Evolutionary conservation across 495 filamentous ascomycete genomes (phyloP).

Genomic region (Annulohypoxylon maeteangense): DNA sequence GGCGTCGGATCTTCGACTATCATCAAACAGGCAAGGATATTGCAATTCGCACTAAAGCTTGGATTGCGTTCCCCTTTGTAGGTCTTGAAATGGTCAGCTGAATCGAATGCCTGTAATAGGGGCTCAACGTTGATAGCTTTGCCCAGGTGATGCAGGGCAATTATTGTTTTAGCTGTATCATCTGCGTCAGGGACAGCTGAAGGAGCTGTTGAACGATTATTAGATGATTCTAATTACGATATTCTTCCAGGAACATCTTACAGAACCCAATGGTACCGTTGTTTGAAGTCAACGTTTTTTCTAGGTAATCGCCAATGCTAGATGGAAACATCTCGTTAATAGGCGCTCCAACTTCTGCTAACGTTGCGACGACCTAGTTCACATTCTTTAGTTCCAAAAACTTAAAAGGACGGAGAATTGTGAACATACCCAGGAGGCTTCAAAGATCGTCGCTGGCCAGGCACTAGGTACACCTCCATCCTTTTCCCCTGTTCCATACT

Average conservation of each 20-base stretch:
- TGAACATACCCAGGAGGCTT: conserved; percentile 48
- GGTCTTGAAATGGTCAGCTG: conserved; percentile 49
- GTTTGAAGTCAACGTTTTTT: neutral
- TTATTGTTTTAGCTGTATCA: conserved; percentile 57
- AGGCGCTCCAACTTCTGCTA: neutral
- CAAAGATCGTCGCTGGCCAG: conserved; percentile 53
- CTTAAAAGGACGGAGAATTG: neutral
- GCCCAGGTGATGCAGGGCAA: conserved; percentile 39
- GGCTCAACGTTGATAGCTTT: neutral
- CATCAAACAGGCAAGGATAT: conserved; percentile 52
- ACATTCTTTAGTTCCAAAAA: neutral
- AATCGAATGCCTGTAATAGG: conserved; percentile 46
- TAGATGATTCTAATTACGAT: neutral
- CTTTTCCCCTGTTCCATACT: conserved; percentile 16
- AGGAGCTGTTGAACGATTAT: neutral
- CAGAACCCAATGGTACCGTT: conserved; percentile 27
- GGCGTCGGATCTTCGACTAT: neutral
- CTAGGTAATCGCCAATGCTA: neutral
- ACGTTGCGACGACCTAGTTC: neutral
- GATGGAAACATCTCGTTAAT: neutral
- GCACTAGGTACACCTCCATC: conserved; percentile 47
- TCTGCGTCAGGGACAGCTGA: conserved; percentile 55
- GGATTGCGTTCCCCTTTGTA: conserved; percentile 51
- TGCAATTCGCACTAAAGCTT: conserved; percentile 57
- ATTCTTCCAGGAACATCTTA: conserved; percentile 32